Base-by-base conservation (phyloP, 768 basidiomycete genomes). In the Neoboletus brunneissimus region DNA sequence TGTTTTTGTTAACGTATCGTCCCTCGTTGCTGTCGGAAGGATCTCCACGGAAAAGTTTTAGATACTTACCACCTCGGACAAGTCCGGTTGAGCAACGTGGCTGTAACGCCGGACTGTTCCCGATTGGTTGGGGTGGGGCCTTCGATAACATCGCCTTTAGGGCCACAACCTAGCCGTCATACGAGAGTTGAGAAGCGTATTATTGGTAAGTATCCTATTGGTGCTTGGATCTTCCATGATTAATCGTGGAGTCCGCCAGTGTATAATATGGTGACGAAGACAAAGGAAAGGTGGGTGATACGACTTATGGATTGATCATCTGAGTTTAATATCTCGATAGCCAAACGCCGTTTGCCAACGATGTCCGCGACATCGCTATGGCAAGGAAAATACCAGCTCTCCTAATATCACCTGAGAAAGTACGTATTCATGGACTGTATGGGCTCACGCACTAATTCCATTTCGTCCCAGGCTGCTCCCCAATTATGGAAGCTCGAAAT, bases 401-500 rank as follows among this genome's bases (percentile, higher is more conserved):
- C 16, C 63, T 82, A 40, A 74, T 83, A 54, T 67, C 72, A 27
- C 68, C 68, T 50, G 68, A 70, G 59, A 70, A 60, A 50, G 68
- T 65, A 44, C 48, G 67, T 23, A 31, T 16, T 32, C 40, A 15
- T 52, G 25, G 34, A 66, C 69, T 53, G 31, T 22, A 37, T 20
- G 40, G n/a, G 27, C 20, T 25, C 49, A 15, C 50, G 44, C 55
- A 44, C 22, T 64, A 55, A 59, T 53, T 37, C 44, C 62, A 53
- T 43, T 48, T 51, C 46, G 13, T 54, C 48, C 13, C 58, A 88
- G 87, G 82, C 86, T 5, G 82, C 87, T n/a, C 88, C 89, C 8
- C 88, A 90, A 66, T 73, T 90, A 4, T 91, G 88, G 88, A 85
- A 81, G 69, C 68, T 91, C 46, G 85, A 89, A 48, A 67, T 81